These are phyloP conservation scores for Pilatotrama ljubarskyi DNA, from an alignment of 768 basidiomycete genomes.

Conservation along the genomic window DNA sequence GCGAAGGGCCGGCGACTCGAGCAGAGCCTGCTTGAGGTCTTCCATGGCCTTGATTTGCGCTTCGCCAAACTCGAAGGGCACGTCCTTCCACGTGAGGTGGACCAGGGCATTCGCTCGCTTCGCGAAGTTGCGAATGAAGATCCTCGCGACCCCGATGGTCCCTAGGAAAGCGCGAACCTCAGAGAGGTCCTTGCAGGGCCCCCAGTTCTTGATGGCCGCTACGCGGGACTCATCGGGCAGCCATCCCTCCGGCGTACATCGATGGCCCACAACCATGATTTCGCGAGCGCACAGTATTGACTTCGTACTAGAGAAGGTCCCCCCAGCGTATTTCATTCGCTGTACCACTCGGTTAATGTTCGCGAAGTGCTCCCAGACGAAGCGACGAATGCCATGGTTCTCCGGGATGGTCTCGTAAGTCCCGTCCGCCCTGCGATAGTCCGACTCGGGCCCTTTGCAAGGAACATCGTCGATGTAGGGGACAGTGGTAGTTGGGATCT, in stretches of 20 bases:
- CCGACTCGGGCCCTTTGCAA: slow-evolving; percentile 13
- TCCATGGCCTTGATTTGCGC: slow-evolving; percentile 17
- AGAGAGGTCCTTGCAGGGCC: slow-evolving; percentile 9
- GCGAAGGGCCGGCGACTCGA: slow-evolving; percentile 10
- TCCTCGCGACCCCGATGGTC: slow-evolving; percentile 17
- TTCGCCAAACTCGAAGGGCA: slow-evolving; percentile 18
- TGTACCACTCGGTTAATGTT: slow-evolving; percentile 20
- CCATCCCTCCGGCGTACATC: slow-evolving; percentile 37
- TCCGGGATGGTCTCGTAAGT: slow-evolving; percentile 22
- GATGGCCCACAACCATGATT: slow-evolving; percentile 30
- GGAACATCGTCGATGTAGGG: slow-evolving; percentile 40
- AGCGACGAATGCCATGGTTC: slow-evolving; percentile 32
- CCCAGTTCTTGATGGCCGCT: slow-evolving; percentile 32
- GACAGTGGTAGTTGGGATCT: slow-evolving; percentile 17
- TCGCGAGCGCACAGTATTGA: background rate
- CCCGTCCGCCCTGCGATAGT: slow-evolving; percentile 11
- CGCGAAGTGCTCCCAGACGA: slow-evolving; percentile 40
- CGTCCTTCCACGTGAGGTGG: slow-evolving; percentile 24
- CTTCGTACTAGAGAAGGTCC: slow-evolving; percentile 21
- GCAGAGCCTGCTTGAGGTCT: slow-evolving; percentile 19
- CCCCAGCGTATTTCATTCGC: slow-evolving; percentile 30
- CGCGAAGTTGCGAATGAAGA: slow-evolving; percentile 27
- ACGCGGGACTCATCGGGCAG: slow-evolving; percentile 29
- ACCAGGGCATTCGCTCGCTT: slow-evolving; percentile 17
- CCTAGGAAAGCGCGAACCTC: slow-evolving; percentile 32